phyloP scores from a whole-genome alignment of 164 flowering plant genomes.

The Brasenia schreberi region DNA sequence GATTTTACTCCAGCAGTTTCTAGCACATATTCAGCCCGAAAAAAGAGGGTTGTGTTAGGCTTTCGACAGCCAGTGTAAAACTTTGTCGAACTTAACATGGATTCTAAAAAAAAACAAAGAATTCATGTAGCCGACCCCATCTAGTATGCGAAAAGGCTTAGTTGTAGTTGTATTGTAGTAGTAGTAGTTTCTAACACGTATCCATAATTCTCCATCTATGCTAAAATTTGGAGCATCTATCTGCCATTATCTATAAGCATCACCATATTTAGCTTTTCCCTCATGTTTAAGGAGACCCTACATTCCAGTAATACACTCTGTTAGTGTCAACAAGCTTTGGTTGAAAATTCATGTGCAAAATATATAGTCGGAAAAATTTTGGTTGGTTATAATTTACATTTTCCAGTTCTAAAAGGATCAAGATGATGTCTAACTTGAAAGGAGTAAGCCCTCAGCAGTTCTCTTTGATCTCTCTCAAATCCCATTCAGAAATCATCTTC shows the following conservation, averaged over 20 bases:
- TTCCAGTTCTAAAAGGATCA: constrained; percentile 1
- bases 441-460: too few relatives aligned
- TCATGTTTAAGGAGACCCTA: constrained; percentile 91
- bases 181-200: constrained; percentile 54
- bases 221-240: constrained; percentile 66
- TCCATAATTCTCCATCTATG: constrained; percentile 90
- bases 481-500: constrained; percentile 53
- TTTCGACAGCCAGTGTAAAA: too few relatives aligned
- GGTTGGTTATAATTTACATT: background rate
- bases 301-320: constrained; percentile 11
- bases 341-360: background rate
- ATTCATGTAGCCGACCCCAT: too few relatives aligned
- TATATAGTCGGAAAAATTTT: too few relatives aligned
- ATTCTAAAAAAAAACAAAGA: too few relatives aligned
- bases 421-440: constrained; percentile 60
- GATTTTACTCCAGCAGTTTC: constrained; percentile 68
- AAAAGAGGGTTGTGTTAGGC: too few relatives aligned
- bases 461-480: constrained; percentile 82
- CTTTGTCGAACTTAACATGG: too few relatives aligned
- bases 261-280: constrained; percentile 70
- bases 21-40: constrained; percentile 67
- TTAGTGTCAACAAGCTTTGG: background rate
- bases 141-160: too few relatives aligned
- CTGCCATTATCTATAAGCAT: constrained; percentile 74
- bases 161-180: too few relatives aligned